Evolutionary conservation across 257 asterid species (phyloP).

Genomic region (Thymus quinquecostatus): DNA sequence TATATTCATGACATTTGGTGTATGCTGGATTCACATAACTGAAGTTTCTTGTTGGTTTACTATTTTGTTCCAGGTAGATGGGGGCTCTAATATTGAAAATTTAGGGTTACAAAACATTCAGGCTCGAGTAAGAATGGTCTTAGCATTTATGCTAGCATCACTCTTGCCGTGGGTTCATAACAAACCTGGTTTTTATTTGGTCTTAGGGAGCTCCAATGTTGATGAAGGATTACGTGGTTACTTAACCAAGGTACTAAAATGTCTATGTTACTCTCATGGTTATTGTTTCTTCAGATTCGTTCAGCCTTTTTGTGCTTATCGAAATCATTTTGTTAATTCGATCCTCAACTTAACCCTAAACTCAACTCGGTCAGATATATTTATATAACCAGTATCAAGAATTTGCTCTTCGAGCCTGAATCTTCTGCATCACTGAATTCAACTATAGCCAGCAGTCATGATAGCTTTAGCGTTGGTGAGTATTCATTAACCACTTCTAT

Average conservation of each 20-base stretch:
- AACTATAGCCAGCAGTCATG: slow-evolving; percentile 13
- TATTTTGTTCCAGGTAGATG: slow-evolving; percentile 69
- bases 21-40: slow-evolving; percentile 2
- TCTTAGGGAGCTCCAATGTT: slow-evolving; percentile 94
- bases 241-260: slow-evolving; percentile 73
- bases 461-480: neutral
- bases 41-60: slow-evolving; percentile 29
- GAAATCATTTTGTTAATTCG: neutral
- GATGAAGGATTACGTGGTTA: slow-evolving; percentile 95
- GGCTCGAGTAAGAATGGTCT: slow-evolving; percentile 91
- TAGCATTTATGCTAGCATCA: slow-evolving; percentile 95
- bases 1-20: neutral
- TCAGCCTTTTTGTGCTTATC: neutral
- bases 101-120: slow-evolving; percentile 87
- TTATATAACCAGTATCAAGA: neutral
- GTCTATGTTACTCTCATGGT: neutral
- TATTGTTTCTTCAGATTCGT: slow-evolving; percentile 6
- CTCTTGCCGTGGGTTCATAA: slow-evolving; percentile 96
- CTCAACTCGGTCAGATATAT: neutral
- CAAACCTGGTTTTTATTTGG: slow-evolving; percentile 93
- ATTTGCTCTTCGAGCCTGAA: slow-evolving; percentile 9
- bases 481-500: slow-evolving; percentile 5
- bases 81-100: slow-evolving; percentile 86
- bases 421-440: slow-evolving; percentile 12
- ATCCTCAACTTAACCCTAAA: neutral